Evolutionary conservation across 2,329 filamentous ascomycete genomes (phyloP).

Genomic region (Leptographium lundbergii): DNA sequence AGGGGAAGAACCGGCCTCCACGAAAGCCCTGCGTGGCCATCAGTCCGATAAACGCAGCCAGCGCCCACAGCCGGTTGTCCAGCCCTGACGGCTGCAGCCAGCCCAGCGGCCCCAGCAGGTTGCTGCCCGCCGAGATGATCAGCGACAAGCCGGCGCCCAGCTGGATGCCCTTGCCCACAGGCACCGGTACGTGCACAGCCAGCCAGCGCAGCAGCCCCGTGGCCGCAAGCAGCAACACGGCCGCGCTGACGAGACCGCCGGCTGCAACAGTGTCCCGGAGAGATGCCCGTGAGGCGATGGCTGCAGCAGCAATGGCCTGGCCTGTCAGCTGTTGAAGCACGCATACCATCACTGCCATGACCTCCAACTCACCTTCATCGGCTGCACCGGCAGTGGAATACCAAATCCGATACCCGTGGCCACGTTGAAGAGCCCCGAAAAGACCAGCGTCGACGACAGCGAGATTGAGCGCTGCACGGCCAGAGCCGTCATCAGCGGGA

Average conservation of each 20-base stretch:
- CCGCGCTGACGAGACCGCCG: slow-evolving; percentile 62
- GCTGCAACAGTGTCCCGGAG: slow-evolving; percentile 66
- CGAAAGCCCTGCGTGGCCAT: slow-evolving; percentile 43
- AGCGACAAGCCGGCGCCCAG: slow-evolving; percentile 80
- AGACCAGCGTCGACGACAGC: slow-evolving; percentile 71
- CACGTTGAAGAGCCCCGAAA: slow-evolving; percentile 80
- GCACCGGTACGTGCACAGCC: slow-evolving; percentile 63
- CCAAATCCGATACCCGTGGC: slow-evolving; percentile 72
- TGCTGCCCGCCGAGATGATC: slow-evolving; percentile 61
- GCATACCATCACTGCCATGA: background rate
- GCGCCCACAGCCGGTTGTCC: slow-evolving; percentile 69
- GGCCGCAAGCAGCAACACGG: slow-evolving; percentile 63
- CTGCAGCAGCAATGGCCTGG: slow-evolving; percentile 71
- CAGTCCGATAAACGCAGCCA: slow-evolving; percentile 60
- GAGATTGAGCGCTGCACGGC: slow-evolving; percentile 67
- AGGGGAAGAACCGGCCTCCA: slow-evolving; percentile 44
- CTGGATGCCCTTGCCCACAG: slow-evolving; percentile 90
- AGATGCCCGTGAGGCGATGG: slow-evolving; percentile 57
- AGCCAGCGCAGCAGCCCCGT: slow-evolving; percentile 70
- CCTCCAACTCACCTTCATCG: slow-evolving; percentile 46
- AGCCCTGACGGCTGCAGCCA: slow-evolving; percentile 52
- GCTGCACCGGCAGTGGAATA: slow-evolving; percentile 82
- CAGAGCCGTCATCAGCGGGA: slow-evolving; percentile 81
- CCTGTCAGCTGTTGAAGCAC: background rate
- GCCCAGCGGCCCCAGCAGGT: slow-evolving; percentile 52